Evolutionary conservation across 805 yeast genomes (phyloP), one percentile per base, ranked within the genome.

Genomic region (Komagataella pastoris): DNA sequence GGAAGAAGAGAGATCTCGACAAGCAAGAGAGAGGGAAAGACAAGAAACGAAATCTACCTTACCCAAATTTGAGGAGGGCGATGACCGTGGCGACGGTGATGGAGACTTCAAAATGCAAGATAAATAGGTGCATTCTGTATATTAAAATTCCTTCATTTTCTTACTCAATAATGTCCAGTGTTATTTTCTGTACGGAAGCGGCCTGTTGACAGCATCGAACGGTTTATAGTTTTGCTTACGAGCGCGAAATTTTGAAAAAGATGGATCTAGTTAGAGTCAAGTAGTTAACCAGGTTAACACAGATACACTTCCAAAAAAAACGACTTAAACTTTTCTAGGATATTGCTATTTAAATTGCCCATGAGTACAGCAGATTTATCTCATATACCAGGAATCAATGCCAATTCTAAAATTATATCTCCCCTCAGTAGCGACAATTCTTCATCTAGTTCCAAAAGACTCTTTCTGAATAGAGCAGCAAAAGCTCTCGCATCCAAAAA

Each of bases 1-100:
- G 61, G 98, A 93, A 63, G 99, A 93, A 63, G 98, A 91, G 65
- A 86, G 84, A 60, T 83, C 87, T 50, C 81, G 98, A 70, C 97
- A 88, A 63, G 96, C 24, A n/a, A 30, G 36, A 36, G 2, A 49
- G 44, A 48, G 49, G 46, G 10, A 46, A 49, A 19, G 45, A 50
- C 7, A 54, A 52, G 14, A 57, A 52, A 3, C 40, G 4, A 30
- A 51, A 43, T 44, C 54, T 45, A 30, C 40, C 40, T 14, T 30
- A 30, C 40, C 40, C 40, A 30, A 30, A 30, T 61, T 58, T 47
- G 55, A 53, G 21, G 57, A 53, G 36, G 56, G 50, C 8, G 58
- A 57, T 47, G 36, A 54, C 6, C 49, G 14, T 30, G 40, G n/a
- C 40, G 30, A 54, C 47, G 36, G 53, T 54, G 58, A 49, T 7